Evolutionary conservation across 2,329 filamentous ascomycete species (phyloP), one percentile per base, ranked within the genome.

Genomic region (Cordyceps cicadae): DNA sequence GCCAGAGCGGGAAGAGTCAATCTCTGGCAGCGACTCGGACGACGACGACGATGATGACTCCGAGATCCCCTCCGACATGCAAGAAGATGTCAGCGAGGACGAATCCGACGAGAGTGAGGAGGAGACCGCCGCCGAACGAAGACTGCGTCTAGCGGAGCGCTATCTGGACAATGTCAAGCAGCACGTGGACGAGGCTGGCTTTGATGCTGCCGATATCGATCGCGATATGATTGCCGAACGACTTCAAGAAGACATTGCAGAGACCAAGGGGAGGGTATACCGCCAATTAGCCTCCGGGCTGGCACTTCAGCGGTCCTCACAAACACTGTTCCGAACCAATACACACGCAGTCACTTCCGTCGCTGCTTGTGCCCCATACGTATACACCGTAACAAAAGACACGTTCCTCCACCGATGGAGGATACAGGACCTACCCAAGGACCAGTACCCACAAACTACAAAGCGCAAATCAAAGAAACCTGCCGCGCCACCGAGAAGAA

Each of bases 141-240:
- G 94, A 67, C 76, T 96, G 69, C 86, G 90, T 65, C 82, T 99
- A 32, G 94, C 94, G 34, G 91, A 97, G 76, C 86, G 90, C 68
- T 97, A 99, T 72, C 82, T 99, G 59, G 88, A 96, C 59, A 96
- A 96, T 71, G 86, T 97, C 64, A 86, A 88, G 68, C 83, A 89
- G 68, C 89, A 96, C 66, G 86, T 91, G 62, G 88, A 95, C 67
- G 88, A 91, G 65, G 67, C 70, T 52, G 94, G 92, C 45, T 99
- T 97, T 70, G 92, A 99, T 75, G 94, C 94, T 8, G 92, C 88
- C 67, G 90, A 97, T 58, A 89, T 99, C 62, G 94, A 97, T 75
- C 83, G 88, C 62, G 94, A 99, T 70, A 77, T 97, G 67, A 92
- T 99, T 68, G 92, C 93, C 48, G 90, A 96, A 73, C 81, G 92